Conservation (phyloP, 2,329 filamentous ascomycete species). For the Emmonsiellopsis sp. region DNA sequence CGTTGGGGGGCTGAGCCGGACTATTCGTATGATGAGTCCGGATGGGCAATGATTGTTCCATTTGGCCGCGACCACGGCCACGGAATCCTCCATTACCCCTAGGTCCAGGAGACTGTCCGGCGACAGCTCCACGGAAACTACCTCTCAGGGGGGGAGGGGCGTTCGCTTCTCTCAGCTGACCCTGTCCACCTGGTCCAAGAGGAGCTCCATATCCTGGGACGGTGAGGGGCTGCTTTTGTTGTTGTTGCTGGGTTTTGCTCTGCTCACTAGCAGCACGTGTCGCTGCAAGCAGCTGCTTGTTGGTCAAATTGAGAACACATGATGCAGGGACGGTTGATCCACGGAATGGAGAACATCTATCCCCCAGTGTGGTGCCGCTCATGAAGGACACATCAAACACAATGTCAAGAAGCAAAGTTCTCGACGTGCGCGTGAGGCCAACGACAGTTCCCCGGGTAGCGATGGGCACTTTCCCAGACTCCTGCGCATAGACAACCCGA, state of each 20-base stretch:
- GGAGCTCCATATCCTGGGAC: conserved; percentile 49
- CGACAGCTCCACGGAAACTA: conserved; percentile 50
- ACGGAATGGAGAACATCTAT: conserved; percentile 84
- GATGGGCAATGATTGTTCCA: conserved; percentile 17
- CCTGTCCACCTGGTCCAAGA: conserved; percentile 48
- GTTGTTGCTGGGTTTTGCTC: conserved; percentile 48
- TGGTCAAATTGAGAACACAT: conserved; percentile 79
- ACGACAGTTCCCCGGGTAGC: conserved; percentile 88
- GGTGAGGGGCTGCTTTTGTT: conserved; percentile 45
- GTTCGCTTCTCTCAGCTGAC: conserved; percentile 50
- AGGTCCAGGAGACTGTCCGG: conserved; percentile 35
- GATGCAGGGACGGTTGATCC: conserved; percentile 83
- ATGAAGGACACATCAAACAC: conserved; percentile 94
- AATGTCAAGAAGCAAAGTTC: conserved; percentile 74
- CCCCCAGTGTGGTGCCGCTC: conserved; percentile 87
- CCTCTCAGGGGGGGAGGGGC: conserved; percentile 50
- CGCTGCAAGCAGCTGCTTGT: conserved; percentile 66
- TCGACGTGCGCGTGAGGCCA: conserved; percentile 80
- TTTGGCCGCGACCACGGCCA: conserved; percentile 28
- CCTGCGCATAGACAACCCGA: conserved; percentile 83
- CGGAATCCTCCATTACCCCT: conserved; percentile 26
- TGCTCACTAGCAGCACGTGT: conserved; percentile 30
- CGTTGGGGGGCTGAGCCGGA: background rate
- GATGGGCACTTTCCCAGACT: conserved; percentile 90
- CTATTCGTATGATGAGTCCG: conserved; percentile 14